phyloP scores from a whole-genome alignment of 305 asterid genomes.

The Solanum aculeatissimum region DNA sequence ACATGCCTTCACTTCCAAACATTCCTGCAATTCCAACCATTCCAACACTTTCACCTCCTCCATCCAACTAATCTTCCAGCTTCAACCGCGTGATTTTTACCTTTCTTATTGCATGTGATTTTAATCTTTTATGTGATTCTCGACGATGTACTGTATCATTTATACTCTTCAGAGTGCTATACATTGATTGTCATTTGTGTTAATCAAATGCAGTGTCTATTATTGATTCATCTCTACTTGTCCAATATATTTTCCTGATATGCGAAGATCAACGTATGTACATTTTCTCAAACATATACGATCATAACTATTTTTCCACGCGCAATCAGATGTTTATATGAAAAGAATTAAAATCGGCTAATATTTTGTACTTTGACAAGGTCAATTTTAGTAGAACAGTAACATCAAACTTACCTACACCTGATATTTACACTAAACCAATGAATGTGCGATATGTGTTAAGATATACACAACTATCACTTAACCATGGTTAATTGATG shows the following conservation, averaged over 20 bases:
- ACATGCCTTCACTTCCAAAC: neutral
- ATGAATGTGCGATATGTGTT: neutral
- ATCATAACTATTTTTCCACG: neutral
- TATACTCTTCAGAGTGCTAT: neutral
- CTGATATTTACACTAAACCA: neutral
- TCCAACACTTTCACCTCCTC: slow-evolving; percentile 11
- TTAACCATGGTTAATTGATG: neutral
- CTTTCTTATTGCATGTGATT: neutral
- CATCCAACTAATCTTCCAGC: neutral
- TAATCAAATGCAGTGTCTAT: neutral
- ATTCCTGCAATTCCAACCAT: neutral
- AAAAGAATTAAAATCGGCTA: neutral
- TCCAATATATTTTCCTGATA: neutral
- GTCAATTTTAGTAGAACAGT: neutral
- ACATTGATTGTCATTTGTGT: neutral
- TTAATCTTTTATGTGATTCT: neutral
- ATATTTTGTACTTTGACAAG: neutral
- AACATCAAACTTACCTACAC: neutral
- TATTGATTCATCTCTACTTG: neutral
- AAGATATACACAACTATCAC: neutral
- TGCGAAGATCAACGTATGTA: neutral
- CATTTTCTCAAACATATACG: neutral
- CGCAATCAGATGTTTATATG: too few relatives aligned
- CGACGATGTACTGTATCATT: neutral
- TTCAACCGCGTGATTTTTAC: neutral